Conservation (phyloP, 805 yeast species). For the Starmerella tilneyi region DNA sequence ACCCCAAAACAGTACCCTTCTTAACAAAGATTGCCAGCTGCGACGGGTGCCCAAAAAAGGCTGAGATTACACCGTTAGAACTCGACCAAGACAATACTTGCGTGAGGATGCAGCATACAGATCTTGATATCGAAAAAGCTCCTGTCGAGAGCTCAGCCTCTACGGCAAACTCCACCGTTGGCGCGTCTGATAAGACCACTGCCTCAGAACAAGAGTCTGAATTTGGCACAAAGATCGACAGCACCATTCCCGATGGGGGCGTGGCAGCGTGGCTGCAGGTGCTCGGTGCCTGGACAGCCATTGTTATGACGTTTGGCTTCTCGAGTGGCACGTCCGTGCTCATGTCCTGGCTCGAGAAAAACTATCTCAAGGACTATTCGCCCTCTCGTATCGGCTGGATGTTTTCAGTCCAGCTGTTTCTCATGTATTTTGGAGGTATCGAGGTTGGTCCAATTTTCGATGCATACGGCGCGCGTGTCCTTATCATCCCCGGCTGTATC, state of each 20-base stretch:
- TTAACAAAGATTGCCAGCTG: not conserved
- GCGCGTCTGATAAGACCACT: not conserved
- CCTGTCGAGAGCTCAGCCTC: not conserved
- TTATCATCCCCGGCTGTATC: conserved; percentile 39
- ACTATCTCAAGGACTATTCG: conserved; percentile 32
- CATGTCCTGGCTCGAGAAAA: conserved; percentile 54
- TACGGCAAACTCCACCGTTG: not conserved
- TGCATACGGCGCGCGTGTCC: conserved; percentile 41
- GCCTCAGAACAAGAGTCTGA: conserved; percentile 6
- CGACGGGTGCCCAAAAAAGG: conserved; percentile 20
- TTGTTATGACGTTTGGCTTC: conserved; percentile 51
- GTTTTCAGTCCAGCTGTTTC: conserved; percentile 37
- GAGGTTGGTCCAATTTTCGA: conserved; percentile 49
- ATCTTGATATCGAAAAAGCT: not conserved
- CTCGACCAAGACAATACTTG: conserved; percentile 24
- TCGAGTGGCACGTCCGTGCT: conserved; percentile 58
- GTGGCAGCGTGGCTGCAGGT: conserved; percentile 45
- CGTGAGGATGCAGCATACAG: conserved; percentile 18
- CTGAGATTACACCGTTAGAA: conserved; percentile 21
- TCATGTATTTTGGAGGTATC: conserved; percentile 38
- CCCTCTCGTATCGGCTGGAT: conserved; percentile 59
- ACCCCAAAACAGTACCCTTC: not conserved
- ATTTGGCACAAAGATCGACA: conserved; percentile 19
- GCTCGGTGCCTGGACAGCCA: conserved; percentile 50
- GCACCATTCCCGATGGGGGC: conserved; percentile 43